These are phyloP conservation scores for Sugiyamaella smithiae DNA, from an alignment of 805 yeast species.

Conservation along the genomic window DNA sequence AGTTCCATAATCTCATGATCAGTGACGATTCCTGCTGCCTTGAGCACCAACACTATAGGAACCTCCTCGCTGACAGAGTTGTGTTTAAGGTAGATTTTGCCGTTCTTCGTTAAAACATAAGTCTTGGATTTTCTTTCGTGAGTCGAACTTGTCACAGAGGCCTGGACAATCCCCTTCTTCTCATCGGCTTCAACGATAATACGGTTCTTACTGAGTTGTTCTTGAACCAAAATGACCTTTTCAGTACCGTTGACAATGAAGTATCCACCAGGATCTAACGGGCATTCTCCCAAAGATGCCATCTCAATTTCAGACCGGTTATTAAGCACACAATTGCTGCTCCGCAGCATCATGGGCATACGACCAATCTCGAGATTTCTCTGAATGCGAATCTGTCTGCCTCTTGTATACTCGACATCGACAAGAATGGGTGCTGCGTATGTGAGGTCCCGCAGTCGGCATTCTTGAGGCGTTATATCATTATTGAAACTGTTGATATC, in stretches of 20 bases:
- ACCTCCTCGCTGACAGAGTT: constrained; percentile 94
- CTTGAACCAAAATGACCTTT: constrained; percentile 94
- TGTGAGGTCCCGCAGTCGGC: constrained; percentile 89
- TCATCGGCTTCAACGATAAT: constrained; percentile 97
- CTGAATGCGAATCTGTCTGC: constrained; percentile 85
- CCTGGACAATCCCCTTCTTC: constrained; percentile 90
- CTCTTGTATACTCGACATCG: constrained; percentile 96
- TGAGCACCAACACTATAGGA: constrained; percentile 87
- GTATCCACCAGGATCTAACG: constrained; percentile 98
- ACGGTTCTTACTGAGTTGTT: constrained; percentile 94
- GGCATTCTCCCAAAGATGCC: constrained; percentile 92
- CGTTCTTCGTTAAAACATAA: constrained; percentile 89
- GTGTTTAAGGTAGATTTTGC: constrained; percentile 85
- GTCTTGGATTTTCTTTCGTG: constrained; percentile 98
- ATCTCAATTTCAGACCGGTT: constrained; percentile 76
- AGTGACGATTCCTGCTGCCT: constrained; percentile 91
- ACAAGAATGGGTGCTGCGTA: constrained; percentile 95
- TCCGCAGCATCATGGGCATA: constrained; percentile 98
- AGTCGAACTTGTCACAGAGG: constrained; percentile 96
- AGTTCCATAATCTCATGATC: constrained; percentile 91
- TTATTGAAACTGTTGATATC: constrained; percentile 33
- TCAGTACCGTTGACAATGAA: constrained; percentile 93
- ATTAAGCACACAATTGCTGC: constrained; percentile 83
- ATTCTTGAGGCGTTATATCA: constrained; percentile 74
- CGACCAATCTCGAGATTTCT: constrained; percentile 91